Conservation (phyloP, 805 yeast species). For the Zygosaccharomyces gambellarensis region DNA sequence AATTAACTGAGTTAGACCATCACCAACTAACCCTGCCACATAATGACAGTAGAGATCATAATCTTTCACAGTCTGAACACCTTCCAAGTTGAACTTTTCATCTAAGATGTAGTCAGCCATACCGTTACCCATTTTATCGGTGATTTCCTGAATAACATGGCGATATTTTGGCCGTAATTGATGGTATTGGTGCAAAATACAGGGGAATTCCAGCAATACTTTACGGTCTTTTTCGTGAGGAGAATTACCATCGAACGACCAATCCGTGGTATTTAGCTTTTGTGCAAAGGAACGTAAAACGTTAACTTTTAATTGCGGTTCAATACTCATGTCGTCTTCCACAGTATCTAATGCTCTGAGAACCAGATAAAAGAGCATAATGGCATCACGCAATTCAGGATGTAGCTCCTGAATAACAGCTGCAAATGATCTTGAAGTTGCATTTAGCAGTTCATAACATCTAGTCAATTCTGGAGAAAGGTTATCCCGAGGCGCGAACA, state of each 20-base stretch:
- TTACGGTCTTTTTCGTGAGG: conserved; percentile 76
- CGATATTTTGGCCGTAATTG: conserved; percentile 69
- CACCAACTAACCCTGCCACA: conserved; percentile 98
- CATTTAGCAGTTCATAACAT: conserved; percentile 62
- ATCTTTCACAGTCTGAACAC: conserved; percentile 72
- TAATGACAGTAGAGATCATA: conserved; percentile 91
- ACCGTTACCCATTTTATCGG: conserved; percentile 89
- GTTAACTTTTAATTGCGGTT: conserved; percentile 66
- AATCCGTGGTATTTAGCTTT: conserved; percentile 58
- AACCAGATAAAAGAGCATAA: conserved; percentile 79
- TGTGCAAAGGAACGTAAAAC: conserved; percentile 62
- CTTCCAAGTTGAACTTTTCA: conserved; percentile 72
- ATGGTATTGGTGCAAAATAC: conserved; percentile 65
- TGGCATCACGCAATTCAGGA: conserved; percentile 79
- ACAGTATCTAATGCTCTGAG: conserved; percentile 91
- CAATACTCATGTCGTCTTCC: conserved; percentile 92
- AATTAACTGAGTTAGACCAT: conserved; percentile 81
- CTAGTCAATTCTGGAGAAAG: conserved; percentile 42
- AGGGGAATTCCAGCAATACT: conserved; percentile 76
- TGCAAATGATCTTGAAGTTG: conserved; percentile 88
- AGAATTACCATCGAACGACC: conserved; percentile 75
- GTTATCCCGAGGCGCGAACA: conserved; percentile 45
- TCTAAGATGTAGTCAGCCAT: conserved; percentile 90
- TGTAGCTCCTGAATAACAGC: conserved; percentile 87
- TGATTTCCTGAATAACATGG: conserved; percentile 70